Evolutionary conservation across 2,329 filamentous ascomycete genomes (phyloP), one percentile per base, ranked within the genome.

Genomic region (Botrytis byssoidea): DNA sequence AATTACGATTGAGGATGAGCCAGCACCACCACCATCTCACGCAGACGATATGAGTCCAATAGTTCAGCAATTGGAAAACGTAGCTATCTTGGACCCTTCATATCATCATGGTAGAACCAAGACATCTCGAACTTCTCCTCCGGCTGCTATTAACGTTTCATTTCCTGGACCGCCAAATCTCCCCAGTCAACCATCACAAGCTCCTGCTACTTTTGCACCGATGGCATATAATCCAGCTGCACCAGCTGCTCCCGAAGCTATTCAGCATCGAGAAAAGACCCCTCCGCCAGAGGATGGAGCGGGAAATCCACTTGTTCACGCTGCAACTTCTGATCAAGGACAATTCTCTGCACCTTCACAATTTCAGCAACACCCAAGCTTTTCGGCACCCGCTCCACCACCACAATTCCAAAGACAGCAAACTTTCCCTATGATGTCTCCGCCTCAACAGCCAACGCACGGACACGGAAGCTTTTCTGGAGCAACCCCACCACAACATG

Each of bases 141-240:
- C 74, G 12, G 61, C 72, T 37, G 44, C 72, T 46, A 70, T 73
- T n/a, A 71, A 70, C 0, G 66, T 70, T 59, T 70, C 76, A 40
- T 78, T 81, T 48, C 75, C 79, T 44, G 78, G 78, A 12, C 79
- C 80, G 51, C 80, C 80, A 29, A 74, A 81, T 79, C 76, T 82
- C 81, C 63, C 82, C 80, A 74, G 83, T 82, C 79, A 79, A 29
- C 74, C 76, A 68, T 78, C 75, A 71, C 74, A 76, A 48, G 81
- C 81, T 74, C 82, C 84, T n/a, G 78, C 83, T 48, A 85, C 79
- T 78, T 75, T 75, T 66, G 85, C 83, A 10, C 90, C 91, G 0
- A 90, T 93, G 83, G 88, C 91, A 3, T 95, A 95, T 80, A 95
- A 95, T 80, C 93, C 93, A 4, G 92, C 93, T 0, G 92, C 92